Conservation (phyloP, 305 asterid species). For the Solanum hybrid region DNA sequence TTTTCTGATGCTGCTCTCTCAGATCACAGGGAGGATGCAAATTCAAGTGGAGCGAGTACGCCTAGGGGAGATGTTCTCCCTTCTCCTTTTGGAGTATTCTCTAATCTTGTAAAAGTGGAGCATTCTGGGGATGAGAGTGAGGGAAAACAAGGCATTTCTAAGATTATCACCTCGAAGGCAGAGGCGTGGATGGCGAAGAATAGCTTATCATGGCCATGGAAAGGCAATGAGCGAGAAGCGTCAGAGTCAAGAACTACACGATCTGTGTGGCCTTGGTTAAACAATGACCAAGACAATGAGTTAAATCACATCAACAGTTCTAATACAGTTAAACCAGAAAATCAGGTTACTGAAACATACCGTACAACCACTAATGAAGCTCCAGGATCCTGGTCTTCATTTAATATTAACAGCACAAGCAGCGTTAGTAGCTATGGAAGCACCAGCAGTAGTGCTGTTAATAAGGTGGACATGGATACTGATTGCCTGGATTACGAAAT, state of each 20-base stretch:
- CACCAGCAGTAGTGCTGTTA: slow-evolving; percentile 58
- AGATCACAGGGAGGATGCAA: slow-evolving; percentile 75
- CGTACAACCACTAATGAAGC: slow-evolving; percentile 42
- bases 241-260: slow-evolving; percentile 46
- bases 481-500: slow-evolving; percentile 80
- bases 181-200: slow-evolving; percentile 78
- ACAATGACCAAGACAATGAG: slow-evolving; percentile 52
- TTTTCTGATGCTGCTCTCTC: slow-evolving; percentile 29
- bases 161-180: slow-evolving; percentile 59
- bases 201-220: slow-evolving; percentile 81
- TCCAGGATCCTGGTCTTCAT: slow-evolving; percentile 68
- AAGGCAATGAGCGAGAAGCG: slow-evolving; percentile 61
- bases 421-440: slow-evolving; percentile 89
- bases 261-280: slow-evolving; percentile 67
- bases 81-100: slow-evolving; percentile 67
- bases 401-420: slow-evolving; percentile 71
- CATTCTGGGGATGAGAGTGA: slow-evolving; percentile 61
- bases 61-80: slow-evolving; percentile 67
- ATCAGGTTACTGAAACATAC: slow-evolving; percentile 36
- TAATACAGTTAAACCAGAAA: slow-evolving; percentile 32
- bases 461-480: slow-evolving; percentile 55
- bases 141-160: slow-evolving; percentile 53
- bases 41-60: slow-evolving; percentile 84
- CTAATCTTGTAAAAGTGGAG: slow-evolving; percentile 12
- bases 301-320: slow-evolving; percentile 30